Percentiles rank a stretch among this genome's conserved stretches.
Conservation (phyloP, 768 basidiomycete species). For the Pholiota molesta region DNA sequence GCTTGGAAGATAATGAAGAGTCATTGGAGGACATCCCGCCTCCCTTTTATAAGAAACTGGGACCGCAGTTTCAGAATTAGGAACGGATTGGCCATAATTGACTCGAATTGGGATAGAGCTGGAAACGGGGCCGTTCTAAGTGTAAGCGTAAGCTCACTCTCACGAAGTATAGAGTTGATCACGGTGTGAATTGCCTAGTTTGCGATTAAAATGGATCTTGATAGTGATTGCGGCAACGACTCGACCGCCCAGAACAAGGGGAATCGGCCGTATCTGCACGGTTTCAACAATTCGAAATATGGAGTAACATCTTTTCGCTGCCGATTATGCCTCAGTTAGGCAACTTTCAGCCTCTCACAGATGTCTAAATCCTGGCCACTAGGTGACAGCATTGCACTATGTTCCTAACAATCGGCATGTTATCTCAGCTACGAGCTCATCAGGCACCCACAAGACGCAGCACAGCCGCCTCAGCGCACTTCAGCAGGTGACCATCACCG, state of each 20-base stretch:
- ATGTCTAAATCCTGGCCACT: conserved; percentile 3
- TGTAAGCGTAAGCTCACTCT: conserved; percentile 25
- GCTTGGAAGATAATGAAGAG: conserved; percentile 33
- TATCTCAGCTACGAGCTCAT: conserved; percentile 34
- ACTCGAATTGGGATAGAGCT: conserved; percentile 40
- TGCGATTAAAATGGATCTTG: conserved; percentile 35
- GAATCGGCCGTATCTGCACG: conserved; percentile 29
- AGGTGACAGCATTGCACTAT: conserved; percentile 18
- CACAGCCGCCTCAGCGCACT: conserved; percentile 19
- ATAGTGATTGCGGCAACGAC: conserved; percentile 41
- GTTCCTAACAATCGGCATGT: conserved; percentile 37
- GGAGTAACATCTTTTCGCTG: conserved; percentile 30
- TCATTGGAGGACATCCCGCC: conserved; percentile 26
- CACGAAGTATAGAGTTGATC: conserved; percentile 28
- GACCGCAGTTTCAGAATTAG: conserved; percentile 35
- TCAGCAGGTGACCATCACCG: conserved; percentile 23
- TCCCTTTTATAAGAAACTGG: conserved; percentile 31
- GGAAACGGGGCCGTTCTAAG: conserved; percentile 29
- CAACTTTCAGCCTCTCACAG: conserved; percentile 18
- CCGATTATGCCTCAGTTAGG: conserved; percentile 25
- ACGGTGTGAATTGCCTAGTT: conserved; percentile 29
- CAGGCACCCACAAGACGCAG: conserved; percentile 20
- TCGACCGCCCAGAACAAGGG: conserved; percentile 38
- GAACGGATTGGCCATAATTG: conserved; percentile 39
- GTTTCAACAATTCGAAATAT: conserved; percentile 37